Percentiles rank a stretch among this genome's conserved stretches.
Evolutionary conservation across 2,329 filamentous ascomycete genomes (phyloP).

Genomic region (Beauveria bassiana): DNA sequence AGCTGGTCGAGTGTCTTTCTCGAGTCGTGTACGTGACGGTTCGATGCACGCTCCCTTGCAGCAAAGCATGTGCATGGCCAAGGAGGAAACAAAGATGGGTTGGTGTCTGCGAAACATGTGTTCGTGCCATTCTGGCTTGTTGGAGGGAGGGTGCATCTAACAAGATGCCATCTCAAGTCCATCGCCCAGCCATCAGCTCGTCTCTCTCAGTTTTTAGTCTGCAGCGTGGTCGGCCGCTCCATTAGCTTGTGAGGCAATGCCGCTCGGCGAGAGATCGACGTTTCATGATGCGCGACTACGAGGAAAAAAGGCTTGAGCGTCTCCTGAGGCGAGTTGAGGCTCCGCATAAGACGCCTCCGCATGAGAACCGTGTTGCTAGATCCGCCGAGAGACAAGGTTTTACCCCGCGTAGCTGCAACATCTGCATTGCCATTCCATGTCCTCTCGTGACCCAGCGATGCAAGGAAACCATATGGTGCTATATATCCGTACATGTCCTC

Average conservation of each 20-base stretch:
- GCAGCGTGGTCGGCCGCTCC: neutral
- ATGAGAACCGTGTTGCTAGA: neutral
- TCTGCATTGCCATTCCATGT: too few species aligned
- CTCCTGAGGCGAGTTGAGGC: neutral
- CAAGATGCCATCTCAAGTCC: neutral
- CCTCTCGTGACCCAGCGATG: too few species aligned
- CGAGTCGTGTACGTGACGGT: too few species aligned
- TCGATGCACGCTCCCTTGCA: neutral
- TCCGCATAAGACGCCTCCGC: neutral
- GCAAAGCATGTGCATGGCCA: neutral
- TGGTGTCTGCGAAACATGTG: neutral
- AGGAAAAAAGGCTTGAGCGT: neutral
- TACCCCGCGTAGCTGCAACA: neutral
- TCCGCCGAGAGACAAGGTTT: slow-evolving; percentile 3
- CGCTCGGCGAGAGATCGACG: neutral
- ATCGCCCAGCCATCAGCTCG: neutral
- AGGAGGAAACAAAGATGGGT: neutral
- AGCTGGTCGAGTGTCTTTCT: too few species aligned
- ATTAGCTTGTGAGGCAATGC: neutral
- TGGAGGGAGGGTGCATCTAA: slow-evolving; percentile 2
- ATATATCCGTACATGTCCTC: too few species aligned
- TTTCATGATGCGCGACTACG: neutral
- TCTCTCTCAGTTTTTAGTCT: neutral
- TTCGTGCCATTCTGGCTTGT: neutral
- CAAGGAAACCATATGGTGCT: too few species aligned